A percentile compares a stretch with the other conserved stretches of the same genome.
phyloP scores from a whole-genome alignment of 352 stramenopile species.

The Pythium dissotocum region DNA sequence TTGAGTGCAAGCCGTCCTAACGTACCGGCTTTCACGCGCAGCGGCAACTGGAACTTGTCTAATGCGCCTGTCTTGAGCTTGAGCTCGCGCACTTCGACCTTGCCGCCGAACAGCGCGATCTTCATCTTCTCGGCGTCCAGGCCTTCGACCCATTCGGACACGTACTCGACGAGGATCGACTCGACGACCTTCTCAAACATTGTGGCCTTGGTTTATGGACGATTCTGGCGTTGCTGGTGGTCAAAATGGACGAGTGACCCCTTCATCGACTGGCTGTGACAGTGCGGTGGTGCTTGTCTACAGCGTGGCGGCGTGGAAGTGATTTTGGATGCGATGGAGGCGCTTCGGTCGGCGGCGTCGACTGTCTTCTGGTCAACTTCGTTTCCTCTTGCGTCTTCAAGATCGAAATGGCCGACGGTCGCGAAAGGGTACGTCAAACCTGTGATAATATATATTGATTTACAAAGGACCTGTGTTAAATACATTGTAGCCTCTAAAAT shows the following conservation, averaged over 20 bases:
- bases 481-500: not conserved
- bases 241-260: not conserved
- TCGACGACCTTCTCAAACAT: constrained; percentile 90
- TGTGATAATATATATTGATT: constrained; percentile 4
- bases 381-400: constrained; percentile 12
- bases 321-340: not conserved
- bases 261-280: not conserved
- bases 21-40: constrained; percentile 74
- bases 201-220: not conserved
- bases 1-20: constrained; percentile 74
- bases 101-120: constrained; percentile 77
- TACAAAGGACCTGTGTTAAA: constrained; percentile 6
- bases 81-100: constrained; percentile 81
- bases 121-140: constrained; percentile 89
- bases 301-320: not conserved
- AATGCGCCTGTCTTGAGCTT: constrained; percentile 66
- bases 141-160: constrained; percentile 84
- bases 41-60: constrained; percentile 77
- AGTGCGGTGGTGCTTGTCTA: not conserved
- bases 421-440: constrained; percentile 20
- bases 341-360: not conserved
- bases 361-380: constrained; percentile 1
- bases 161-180: constrained; percentile 83
- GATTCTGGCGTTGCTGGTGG: not conserved
- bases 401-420: constrained; percentile 22